Evolutionary conservation across 2,329 filamentous ascomycete genomes (phyloP), one percentile per base, ranked within the genome.

Genomic region (Nemania sp.): DNA sequence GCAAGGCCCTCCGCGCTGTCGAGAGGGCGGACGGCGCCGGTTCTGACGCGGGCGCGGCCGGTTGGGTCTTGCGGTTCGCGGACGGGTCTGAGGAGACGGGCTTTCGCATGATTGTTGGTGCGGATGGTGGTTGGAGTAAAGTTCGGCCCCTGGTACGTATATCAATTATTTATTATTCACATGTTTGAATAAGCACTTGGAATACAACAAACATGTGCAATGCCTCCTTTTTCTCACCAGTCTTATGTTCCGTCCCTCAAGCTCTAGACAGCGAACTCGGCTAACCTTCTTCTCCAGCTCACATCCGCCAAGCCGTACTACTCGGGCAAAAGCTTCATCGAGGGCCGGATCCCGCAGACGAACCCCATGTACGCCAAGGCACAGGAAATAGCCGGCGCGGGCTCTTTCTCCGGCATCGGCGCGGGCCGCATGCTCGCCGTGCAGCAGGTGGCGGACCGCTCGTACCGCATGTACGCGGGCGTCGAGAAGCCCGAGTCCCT

Each of bases 41-140:
- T 3, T n/a, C 5, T 12, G 34, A 10, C 1, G 13, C 1, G 5
- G 40, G 45, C 0, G 47, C 43, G 1, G 34, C 21, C 9, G 51
- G 54, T 1, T 63, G 50, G 49, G 37, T 60, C 2, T 15, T 65
- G 13, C 13, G 34, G 6, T 65, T 67, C 34, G 47, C 42, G 20
- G 59, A 67, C 20, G 65, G 65, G 2, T 29, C 18, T 0, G 5
- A 15, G 1, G 61, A 64, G 47, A 29, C 12, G 9, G 68, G 67
- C 3, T 68, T 66, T 52, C 73, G 76, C 34, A 66, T 77, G 11
- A 66, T 76, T 10, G 70, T 77, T 37, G 76, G 77, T 9, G 73
- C 73, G 1, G 74, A 75, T 63, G 77, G 77, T 3, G 75, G 74
- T 1, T 77, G 73, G 72, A 71, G 68, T 39, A 74, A 71, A 63